These are phyloP conservation scores for Scheffersomyces coipomensis DNA, from an alignment of 805 yeast species.

Conservation along the genomic window DNA sequence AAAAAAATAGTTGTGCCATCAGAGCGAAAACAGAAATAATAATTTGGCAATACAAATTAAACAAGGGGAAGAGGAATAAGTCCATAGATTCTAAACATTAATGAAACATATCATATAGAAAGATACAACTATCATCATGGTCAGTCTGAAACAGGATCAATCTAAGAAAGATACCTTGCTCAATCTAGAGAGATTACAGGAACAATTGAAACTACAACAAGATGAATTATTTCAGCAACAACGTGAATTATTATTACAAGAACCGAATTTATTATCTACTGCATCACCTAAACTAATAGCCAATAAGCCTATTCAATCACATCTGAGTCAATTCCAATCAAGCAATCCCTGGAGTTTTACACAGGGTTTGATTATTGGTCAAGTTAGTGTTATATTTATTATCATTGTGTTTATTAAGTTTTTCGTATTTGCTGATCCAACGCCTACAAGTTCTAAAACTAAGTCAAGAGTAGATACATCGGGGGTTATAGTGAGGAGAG, in stretches of 20 bases:
- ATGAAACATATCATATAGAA: too few species aligned
- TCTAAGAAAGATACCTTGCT: constrained; percentile 1
- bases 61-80: too few species aligned
- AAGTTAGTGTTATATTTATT: constrained; percentile 64
- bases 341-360: constrained; percentile 60
- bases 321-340: constrained; percentile 2
- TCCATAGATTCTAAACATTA: too few species aligned
- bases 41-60: too few species aligned
- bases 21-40: too few species aligned
- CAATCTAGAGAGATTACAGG: constrained; percentile 18
- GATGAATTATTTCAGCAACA: constrained; percentile 28
- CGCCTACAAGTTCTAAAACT: constrained; percentile 34
- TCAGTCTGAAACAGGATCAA: too few species aligned
- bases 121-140: too few species aligned
- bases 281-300: neutral
- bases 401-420: constrained; percentile 67
- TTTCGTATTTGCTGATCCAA: constrained; percentile 71
- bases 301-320: neutral
- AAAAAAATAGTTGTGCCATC: too few species aligned
- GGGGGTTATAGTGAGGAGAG: constrained; percentile 32
- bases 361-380: constrained; percentile 74
- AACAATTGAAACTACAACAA: constrained; percentile 27
- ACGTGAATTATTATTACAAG: constrained; percentile 18
- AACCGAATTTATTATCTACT: constrained; percentile 1
- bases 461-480: constrained; percentile 24